Base-by-base conservation (phyloP, 2,329 filamentous ascomycete species). In the Calycina herbarum region DNA sequence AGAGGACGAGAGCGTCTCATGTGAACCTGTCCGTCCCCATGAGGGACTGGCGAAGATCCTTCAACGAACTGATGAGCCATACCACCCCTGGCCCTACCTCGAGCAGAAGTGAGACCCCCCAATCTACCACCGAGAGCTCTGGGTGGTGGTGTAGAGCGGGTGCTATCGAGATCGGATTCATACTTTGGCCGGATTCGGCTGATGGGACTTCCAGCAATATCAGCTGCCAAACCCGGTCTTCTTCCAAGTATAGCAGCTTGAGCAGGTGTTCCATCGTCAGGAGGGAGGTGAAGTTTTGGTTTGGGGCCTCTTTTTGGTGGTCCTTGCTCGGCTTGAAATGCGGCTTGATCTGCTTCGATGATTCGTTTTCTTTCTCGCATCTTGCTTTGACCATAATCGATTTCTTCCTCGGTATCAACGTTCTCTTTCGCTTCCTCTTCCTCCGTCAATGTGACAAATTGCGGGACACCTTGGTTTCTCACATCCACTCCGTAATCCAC, bases 291-390 rank as follows among this genome's bases (percentile, higher is more conserved):
- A 10, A 77, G 72, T 62, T 76, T 76, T 27, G 75, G 75, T 63
- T 77, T 77, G 13, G 75, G 75, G 48, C 82, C 84, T 64, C 87
- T 80, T 76, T 88, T 89, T 38, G 80, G 81, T 66, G 87, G 86
- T 57, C 84, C 75, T 64, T 76, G 70, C 59, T 76, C 75, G 35
- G 73, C 71, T 68, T 77, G 75, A 31, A 76, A 75, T 0, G 73
- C 75, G 59, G 73, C 87, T 75, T 91, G 89, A 72, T 94, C 91
- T 73, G 88, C 89, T 68, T 90, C 89, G 61, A 94, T 84, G 69
- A 94, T 94, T 72, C 86, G 85, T 70, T 88, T 89, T 61, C 91
- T 83, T 76, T 92, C 90, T 73, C 86, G 88, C 77, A 91, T 86
- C 80, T 93, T 94, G 70, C 85, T 82, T 69, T 86, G 82, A 33